These are phyloP conservation scores for Alternaria sp. DNA, from an alignment of 2,329 filamentous ascomycete genomes.

Conservation along the genomic window DNA sequence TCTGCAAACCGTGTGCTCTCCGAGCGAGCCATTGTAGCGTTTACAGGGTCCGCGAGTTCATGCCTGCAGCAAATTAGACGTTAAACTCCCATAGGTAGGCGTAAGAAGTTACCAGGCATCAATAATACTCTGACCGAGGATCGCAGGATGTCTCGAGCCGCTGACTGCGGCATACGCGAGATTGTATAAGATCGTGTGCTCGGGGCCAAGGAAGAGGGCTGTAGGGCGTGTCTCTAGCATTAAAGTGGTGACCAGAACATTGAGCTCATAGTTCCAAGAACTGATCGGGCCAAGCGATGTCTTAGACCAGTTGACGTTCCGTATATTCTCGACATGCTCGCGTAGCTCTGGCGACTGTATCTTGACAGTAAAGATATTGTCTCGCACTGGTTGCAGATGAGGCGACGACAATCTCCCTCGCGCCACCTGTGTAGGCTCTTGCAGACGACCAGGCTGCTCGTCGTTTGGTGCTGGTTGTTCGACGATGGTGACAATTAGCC, in stretches of 20 bases:
- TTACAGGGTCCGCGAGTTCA: slow-evolving; percentile 16
- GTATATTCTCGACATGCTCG: slow-evolving; percentile 18
- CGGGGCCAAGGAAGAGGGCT: slow-evolving; percentile 23
- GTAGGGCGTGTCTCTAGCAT: slow-evolving; percentile 26
- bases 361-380: slow-evolving; percentile 22
- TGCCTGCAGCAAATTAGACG: slow-evolving; percentile 10
- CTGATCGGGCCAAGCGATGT: slow-evolving; percentile 22
- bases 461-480: not conserved
- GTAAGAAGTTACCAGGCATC: slow-evolving; percentile 20
- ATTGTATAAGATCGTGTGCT: slow-evolving; percentile 25
- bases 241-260: slow-evolving; percentile 16
- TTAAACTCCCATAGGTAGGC: not conserved
- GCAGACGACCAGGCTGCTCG: not conserved
- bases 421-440: slow-evolving; percentile 1
- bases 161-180: slow-evolving; percentile 18
- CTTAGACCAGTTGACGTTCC: slow-evolving; percentile 18
- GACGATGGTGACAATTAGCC: slow-evolving; percentile 15
- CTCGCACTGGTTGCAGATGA: not conserved
- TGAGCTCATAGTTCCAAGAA: slow-evolving; percentile 21
- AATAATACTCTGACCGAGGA: slow-evolving; percentile 18
- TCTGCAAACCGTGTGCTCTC: slow-evolving; percentile 15
- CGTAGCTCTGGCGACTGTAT: slow-evolving; percentile 19
- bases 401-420: slow-evolving; percentile 3
- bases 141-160: slow-evolving; percentile 21
- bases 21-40: slow-evolving; percentile 15